These are phyloP conservation scores for Termitomyces sp. DNA, from an alignment of 768 basidiomycete species.

Conservation along the genomic window DNA sequence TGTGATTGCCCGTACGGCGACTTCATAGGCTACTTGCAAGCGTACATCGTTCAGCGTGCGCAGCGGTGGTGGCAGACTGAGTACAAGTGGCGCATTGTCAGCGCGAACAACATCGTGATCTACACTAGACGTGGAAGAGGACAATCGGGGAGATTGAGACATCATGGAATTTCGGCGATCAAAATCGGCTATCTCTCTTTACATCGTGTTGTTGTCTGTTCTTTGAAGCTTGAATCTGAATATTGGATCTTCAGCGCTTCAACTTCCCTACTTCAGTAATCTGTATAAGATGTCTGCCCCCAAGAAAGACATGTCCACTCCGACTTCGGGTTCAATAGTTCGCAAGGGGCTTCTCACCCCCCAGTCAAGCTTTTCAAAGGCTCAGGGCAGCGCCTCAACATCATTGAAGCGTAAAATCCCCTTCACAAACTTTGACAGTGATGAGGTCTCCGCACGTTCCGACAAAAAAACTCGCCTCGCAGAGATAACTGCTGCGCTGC, in stretches of 20 bases:
- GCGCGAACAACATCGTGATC: background rate
- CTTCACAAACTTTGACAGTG: background rate
- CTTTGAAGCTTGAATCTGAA: too few relatives aligned
- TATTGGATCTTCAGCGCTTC: background rate
- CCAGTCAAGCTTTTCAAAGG: background rate
- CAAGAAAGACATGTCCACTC: background rate
- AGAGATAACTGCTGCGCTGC: background rate
- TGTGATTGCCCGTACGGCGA: slow-evolving; percentile 52
- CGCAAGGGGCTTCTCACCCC: background rate
- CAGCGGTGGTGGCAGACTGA: slow-evolving; percentile 14
- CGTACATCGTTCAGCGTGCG: slow-evolving; percentile 61
- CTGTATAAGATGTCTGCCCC: background rate
- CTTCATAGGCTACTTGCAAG: slow-evolving; percentile 53
- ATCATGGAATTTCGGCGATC: slow-evolving; percentile 15
- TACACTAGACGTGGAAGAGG: slow-evolving; percentile 4
- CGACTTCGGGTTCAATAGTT: background rate
- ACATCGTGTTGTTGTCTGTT: too few relatives aligned
- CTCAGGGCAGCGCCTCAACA: background rate
- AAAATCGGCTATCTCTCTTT: background rate
- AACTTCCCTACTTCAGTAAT: background rate
- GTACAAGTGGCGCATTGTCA: slow-evolving; percentile 2
- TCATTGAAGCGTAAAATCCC: background rate
- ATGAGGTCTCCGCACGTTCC: background rate
- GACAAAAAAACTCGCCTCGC: background rate
- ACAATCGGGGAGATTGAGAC: slow-evolving; percentile 10